phyloP scores from a whole-genome alignment of 495 filamentous ascomycete species.

The Aspergillus ellipticus region DNA sequence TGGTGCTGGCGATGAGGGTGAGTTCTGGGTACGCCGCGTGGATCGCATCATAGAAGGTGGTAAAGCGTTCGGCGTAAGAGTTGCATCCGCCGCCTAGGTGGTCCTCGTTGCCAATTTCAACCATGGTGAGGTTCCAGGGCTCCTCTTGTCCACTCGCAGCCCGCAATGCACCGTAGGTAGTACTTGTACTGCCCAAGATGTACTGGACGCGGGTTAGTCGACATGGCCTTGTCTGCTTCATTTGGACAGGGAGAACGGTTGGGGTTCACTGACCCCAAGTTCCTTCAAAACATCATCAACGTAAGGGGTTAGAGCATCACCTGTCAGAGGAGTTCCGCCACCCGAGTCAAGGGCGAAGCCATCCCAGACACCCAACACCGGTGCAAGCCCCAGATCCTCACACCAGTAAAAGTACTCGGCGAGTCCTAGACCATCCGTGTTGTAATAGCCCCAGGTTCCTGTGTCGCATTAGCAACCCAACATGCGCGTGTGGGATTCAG shows the following conservation, averaged over 20 bases:
- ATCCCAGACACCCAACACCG: constrained; percentile 51
- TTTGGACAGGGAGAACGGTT: no score
- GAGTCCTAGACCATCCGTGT: constrained; percentile 52
- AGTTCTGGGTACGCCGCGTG: constrained; percentile 57
- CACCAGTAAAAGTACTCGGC: constrained; percentile 59
- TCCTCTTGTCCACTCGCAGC: constrained; percentile 53
- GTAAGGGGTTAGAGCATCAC: constrained; percentile 24
- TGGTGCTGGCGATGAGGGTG: constrained; percentile 51
- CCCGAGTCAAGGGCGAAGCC: constrained; percentile 53
- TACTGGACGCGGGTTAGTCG: constrained; percentile 30
- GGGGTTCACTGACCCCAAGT: constrained; percentile 39
- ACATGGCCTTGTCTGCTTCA: no score
- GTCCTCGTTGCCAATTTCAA: constrained; percentile 68
- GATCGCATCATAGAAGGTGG: constrained; percentile 54
- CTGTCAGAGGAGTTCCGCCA: constrained; percentile 20
- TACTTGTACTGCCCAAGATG: constrained; percentile 50
- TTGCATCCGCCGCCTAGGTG: constrained; percentile 46
- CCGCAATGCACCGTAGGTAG: constrained; percentile 55
- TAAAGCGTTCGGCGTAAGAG: constrained; percentile 58
- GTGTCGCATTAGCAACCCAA: not conserved
- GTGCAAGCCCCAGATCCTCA: constrained; percentile 54
- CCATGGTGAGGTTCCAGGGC: constrained; percentile 55
- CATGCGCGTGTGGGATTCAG: not conserved
- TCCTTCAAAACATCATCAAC: constrained; percentile 57
- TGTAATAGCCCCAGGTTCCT: constrained; percentile 54